Evolutionary conservation across 192 early-diverging fungal species (phyloP).

Genomic region (Coemansia sp.): DNA sequence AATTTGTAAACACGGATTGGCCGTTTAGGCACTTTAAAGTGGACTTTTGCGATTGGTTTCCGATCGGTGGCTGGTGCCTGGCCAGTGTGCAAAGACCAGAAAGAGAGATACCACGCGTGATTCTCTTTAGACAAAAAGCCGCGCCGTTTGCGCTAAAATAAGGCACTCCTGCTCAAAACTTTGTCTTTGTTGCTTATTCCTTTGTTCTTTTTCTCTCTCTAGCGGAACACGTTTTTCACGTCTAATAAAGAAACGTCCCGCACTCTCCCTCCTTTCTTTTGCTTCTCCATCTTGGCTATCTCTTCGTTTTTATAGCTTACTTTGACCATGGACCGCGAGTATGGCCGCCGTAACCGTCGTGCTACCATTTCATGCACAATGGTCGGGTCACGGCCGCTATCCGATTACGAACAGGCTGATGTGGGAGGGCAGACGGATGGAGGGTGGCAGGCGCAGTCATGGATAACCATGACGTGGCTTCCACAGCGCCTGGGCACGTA

Average conservation of each 20-base stretch:
- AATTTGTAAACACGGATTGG: no score
- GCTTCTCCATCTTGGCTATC: neutral
- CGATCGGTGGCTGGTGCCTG: neutral
- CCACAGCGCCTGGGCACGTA: constrained; percentile 24
- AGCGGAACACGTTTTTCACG: neutral
- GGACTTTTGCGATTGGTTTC: neutral
- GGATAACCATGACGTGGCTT: constrained; percentile 25
- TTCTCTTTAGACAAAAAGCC: neutral
- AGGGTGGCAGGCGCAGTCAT: constrained; percentile 19
- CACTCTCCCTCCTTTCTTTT: neutral
- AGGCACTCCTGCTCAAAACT: neutral
- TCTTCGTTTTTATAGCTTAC: neutral
- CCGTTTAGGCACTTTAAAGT: no score
- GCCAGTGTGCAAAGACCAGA: neutral
- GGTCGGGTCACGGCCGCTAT: constrained; percentile 5
- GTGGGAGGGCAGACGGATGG: neutral
- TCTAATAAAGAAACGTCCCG: neutral
- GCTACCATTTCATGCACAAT: constrained; percentile 31
- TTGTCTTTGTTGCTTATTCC: neutral
- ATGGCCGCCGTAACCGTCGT: constrained; percentile 8
- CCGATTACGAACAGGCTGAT: neutral
- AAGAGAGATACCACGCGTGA: neutral
- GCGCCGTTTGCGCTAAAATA: neutral
- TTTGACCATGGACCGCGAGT: neutral
- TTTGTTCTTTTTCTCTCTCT: neutral